A percentile compares a stretch with the other conserved stretches of the same genome.
phyloP scores from a whole-genome alignment of 225 moss, liverwort and hornwort species.

The Pleurozium schreberi region DNA sequence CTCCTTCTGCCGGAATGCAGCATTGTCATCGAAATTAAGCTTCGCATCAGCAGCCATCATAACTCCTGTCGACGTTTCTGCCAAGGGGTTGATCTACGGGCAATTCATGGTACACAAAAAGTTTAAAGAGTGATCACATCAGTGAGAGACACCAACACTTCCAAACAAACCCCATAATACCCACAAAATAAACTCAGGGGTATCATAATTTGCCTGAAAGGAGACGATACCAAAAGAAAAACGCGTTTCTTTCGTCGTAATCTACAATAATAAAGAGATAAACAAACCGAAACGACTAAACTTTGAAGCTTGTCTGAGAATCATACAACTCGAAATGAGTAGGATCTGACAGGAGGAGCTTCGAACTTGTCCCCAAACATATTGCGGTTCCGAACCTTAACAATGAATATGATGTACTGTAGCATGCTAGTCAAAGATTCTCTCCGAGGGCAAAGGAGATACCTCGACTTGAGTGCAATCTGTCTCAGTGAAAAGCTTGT shows the following conservation, averaged over 20 bases:
- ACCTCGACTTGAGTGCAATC: conserved; percentile 93
- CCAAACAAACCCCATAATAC: neutral
- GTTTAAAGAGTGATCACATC: neutral
- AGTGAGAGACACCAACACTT: neutral
- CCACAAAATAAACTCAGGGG: neutral
- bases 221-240: neutral
- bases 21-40: conserved; percentile 97
- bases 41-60: conserved; percentile 94
- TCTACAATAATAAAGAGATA: neutral
- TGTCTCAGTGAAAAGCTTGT: conserved; percentile 60
- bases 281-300: neutral
- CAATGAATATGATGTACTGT: neutral
- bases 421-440: neutral
- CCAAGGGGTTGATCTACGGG: conserved; percentile 80
- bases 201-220: neutral
- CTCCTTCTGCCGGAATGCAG: conserved; percentile 74
- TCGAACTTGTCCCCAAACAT: neutral
- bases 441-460: neutral
- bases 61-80: conserved; percentile 60
- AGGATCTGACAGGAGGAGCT: neutral
- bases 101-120: neutral
- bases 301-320: neutral
- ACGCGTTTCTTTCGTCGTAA: too few species aligned
- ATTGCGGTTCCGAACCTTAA: neutral
- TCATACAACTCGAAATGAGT: neutral